These are phyloP conservation scores for Solanum hybrid DNA, from an alignment of 305 asterid genomes.

Conservation along the genomic window DNA sequence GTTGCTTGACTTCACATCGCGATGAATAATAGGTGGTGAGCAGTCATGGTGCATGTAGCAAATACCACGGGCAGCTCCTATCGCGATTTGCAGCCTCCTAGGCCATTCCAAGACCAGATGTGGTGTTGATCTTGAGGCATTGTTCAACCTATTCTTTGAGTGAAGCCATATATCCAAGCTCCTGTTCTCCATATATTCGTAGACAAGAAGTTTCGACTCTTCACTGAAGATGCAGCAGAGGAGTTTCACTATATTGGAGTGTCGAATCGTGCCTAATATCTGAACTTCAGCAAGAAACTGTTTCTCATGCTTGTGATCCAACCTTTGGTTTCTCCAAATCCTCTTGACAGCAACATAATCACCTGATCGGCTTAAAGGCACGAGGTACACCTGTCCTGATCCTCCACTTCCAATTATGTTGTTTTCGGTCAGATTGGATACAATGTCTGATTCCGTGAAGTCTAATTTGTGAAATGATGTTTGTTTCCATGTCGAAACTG, in stretches of 20 bases:
- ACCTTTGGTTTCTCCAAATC: conserved; percentile 38
- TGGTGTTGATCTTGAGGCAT: conserved; percentile 26
- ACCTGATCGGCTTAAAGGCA: conserved; percentile 34
- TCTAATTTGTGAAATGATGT: conserved; percentile 71
- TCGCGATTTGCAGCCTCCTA: conserved; percentile 57
- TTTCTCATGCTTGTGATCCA: conserved; percentile 52
- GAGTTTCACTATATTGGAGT: conserved; percentile 69
- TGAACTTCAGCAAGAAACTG: conserved; percentile 69
- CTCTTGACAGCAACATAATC: conserved; percentile 69
- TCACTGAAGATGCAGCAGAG: conserved; percentile 65
- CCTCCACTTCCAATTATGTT: conserved; percentile 77
- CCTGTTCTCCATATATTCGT: conserved; percentile 65
- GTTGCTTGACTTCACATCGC: conserved; percentile 63
- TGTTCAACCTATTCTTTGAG: conserved; percentile 21
- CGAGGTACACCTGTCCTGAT: conserved; percentile 71
- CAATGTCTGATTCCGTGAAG: conserved; percentile 57
- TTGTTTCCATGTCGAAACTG: conserved; percentile 54
- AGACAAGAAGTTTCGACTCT: conserved; percentile 56
- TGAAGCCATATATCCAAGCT: conserved; percentile 84
- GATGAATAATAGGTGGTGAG: conserved; percentile 54
- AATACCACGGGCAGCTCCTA: conserved; percentile 60
- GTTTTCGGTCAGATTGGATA: conserved; percentile 44
- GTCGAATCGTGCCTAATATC: conserved; percentile 63
- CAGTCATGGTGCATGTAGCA: conserved; percentile 67
- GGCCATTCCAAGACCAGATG: conserved; percentile 66